Percentiles rank a stretch among this genome's conserved stretches.
phyloP scores from a whole-genome alignment of 768 basidiomycete species.

The Cystofilobasidium bisporidii region DNA sequence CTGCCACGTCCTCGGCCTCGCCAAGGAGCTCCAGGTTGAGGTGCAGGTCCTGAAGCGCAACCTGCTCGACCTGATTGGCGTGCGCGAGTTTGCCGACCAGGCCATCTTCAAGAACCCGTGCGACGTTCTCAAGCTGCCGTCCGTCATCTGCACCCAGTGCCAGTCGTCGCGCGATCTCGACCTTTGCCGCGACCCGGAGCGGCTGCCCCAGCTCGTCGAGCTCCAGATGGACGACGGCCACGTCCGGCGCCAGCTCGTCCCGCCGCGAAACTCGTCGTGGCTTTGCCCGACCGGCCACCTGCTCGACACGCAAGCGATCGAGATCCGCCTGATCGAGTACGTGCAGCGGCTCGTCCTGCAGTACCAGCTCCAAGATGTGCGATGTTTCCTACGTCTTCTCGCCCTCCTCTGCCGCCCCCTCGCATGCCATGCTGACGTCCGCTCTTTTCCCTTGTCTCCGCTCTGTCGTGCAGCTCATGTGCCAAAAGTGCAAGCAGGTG shows the following conservation, averaged over 20 bases:
- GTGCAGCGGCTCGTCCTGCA: conserved; percentile 59
- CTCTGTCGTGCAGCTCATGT: conserved; percentile 48
- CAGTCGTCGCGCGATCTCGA: conserved; percentile 61
- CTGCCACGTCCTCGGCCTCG: conserved; percentile 70
- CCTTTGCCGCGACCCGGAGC: conserved; percentile 82
- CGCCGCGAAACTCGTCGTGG: conserved; percentile 43
- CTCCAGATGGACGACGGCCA: conserved; percentile 9
- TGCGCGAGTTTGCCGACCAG: conserved; percentile 76
- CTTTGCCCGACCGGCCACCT: conserved; percentile 59
- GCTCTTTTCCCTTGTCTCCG: too few relatives aligned
- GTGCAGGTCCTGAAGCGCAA: conserved; percentile 81
- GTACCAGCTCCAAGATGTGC: conserved; percentile 72
- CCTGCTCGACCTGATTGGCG: conserved; percentile 72
- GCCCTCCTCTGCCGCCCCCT: background rate
- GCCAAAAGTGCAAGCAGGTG: conserved; percentile 79
- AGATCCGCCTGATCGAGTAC: conserved; percentile 71
- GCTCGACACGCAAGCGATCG: conserved; percentile 80
- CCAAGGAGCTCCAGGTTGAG: conserved; percentile 73
- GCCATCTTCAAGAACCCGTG: conserved; percentile 87
- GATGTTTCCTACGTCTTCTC: conserved; percentile 19
- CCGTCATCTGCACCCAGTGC: conserved; percentile 75
- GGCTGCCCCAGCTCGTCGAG: conserved; percentile 49
- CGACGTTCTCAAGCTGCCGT: conserved; percentile 63
- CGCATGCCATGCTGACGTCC: too few relatives aligned
- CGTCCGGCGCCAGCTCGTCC: conserved; percentile 34